These are phyloP conservation scores for Annona cherimola DNA, from an alignment of 164 flowering plant species.

Conservation along the genomic window DNA sequence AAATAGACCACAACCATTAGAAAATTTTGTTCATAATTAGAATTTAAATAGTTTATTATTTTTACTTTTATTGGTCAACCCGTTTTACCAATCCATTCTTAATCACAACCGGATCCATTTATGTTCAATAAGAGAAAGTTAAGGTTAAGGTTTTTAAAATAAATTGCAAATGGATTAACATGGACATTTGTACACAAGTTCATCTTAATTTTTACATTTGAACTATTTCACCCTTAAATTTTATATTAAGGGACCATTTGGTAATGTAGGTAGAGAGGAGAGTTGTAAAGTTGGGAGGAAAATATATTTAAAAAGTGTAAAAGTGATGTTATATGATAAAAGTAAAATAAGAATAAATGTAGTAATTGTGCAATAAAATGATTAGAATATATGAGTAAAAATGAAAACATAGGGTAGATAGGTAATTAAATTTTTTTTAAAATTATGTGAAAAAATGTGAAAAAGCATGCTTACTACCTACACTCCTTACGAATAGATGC, in stretches of 20 bases:
- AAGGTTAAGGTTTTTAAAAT: background rate
- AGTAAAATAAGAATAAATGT: too few species aligned
- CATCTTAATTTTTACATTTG: too few species aligned
- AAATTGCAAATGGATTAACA: too few species aligned
- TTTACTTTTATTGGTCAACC: background rate
- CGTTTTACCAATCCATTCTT: background rate
- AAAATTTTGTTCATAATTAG: too few species aligned
- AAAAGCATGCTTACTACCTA: too few species aligned
- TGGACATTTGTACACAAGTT: background rate
- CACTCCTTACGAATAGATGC: too few species aligned
- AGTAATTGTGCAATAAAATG: too few species aligned
- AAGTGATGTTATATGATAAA: background rate
- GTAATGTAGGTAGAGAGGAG: background rate
- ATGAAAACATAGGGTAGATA: background rate
- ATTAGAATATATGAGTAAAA: too few species aligned
- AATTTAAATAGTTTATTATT: slow-evolving; percentile 1
- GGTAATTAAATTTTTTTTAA: background rate
- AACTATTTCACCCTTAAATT: too few species aligned
- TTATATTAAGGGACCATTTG: background rate
- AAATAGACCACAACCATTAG: background rate
- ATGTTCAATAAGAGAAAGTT: background rate
- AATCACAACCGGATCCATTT: background rate
- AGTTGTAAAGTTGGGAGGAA: background rate
- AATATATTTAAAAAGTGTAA: background rate
- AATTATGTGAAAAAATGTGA: too few species aligned